Evolutionary conservation across 2,329 filamentous ascomycete genomes (phyloP).

Genomic region (Plenodomus lindquistii): DNA sequence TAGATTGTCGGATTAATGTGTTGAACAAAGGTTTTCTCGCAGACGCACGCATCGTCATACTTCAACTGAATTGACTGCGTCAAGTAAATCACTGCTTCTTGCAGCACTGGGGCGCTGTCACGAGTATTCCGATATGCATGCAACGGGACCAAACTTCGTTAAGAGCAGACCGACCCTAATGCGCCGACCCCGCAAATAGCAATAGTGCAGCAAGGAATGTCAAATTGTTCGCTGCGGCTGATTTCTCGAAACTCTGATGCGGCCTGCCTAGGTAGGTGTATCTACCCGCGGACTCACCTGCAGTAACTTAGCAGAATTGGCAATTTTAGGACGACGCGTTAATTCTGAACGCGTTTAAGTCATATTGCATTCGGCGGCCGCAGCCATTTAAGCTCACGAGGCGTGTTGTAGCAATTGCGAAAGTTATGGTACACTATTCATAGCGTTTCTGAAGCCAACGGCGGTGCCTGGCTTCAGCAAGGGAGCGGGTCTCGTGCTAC

Average conservation of each 20-base stretch:
- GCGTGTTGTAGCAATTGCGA: constrained; percentile 6
- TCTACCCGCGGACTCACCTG: constrained; percentile 12
- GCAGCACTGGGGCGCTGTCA: constrained; percentile 27
- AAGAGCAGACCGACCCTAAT: constrained; percentile 20
- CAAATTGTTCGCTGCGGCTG: constrained; percentile 28
- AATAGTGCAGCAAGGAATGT: constrained; percentile 32
- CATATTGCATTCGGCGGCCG: constrained; percentile 10
- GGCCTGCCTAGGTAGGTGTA: constrained; percentile 15
- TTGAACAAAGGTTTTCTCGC: too few species aligned
- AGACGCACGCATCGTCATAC: too few species aligned
- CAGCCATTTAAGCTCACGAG: constrained; percentile 1
- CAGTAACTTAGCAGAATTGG: constrained; percentile 22
- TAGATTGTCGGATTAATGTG: too few species aligned
- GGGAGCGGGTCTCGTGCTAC: constrained; percentile 28
- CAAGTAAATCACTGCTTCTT: constrained; percentile 22
- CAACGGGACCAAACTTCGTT: constrained; percentile 26
- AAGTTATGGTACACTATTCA: constrained; percentile 2
- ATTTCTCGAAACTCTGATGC: constrained; percentile 26
- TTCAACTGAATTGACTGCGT: too few species aligned
- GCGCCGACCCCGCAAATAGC: constrained; percentile 38
- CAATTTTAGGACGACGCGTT: constrained; percentile 25
- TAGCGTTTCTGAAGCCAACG: constrained; percentile 20
- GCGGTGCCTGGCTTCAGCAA: constrained; percentile 22
- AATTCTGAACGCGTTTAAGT: constrained; percentile 12
- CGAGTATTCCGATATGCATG: constrained; percentile 24